A percentile compares a stretch with the other conserved stretches of the same genome.
These are phyloP conservation scores for Linderniella brevidens DNA, from an alignment of 257 asterid genomes.

Conservation along the genomic window DNA sequence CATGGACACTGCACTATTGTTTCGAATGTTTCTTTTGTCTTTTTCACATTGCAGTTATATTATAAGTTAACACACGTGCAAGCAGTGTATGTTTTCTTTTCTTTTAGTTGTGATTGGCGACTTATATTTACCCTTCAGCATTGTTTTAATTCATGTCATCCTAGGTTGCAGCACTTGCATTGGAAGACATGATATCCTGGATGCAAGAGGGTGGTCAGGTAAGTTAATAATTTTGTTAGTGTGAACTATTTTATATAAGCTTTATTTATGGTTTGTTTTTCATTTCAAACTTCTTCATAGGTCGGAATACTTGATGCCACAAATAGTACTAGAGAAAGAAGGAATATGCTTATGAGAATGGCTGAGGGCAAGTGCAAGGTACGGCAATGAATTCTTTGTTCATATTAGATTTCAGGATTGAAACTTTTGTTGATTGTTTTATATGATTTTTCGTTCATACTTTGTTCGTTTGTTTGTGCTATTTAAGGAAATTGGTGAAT, in stretches of 20 bases:
- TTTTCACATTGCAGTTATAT: no score
- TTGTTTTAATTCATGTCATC: conserved; percentile 65
- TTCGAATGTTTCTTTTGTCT: no score
- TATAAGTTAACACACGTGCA: no score
- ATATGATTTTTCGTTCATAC: no score
- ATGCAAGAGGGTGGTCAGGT: conserved; percentile 99
- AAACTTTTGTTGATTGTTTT: no score
- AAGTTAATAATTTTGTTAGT: conserved; percentile 12
- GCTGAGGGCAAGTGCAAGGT: conserved; percentile 99
- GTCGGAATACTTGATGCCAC: conserved; percentile 98
- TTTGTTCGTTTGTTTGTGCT: no score
- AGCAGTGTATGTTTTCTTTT: not conserved
- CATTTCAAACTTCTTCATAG: conserved; percentile 22
- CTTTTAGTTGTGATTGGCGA: conserved; percentile 15
- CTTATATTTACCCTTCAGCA: conserved; percentile 42
- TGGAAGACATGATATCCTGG: conserved; percentile 99
- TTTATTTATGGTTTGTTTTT: conserved; percentile 14
- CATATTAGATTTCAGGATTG: no score
- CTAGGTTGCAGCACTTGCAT: conserved; percentile 99
- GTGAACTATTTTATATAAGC: not conserved
- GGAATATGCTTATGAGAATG: conserved; percentile 94
- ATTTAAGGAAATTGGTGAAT: no score
- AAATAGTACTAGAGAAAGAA: conserved; percentile 71
- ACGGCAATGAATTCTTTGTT: conserved; percentile 2
- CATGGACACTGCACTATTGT: no score